Evolutionary conservation across 1,284 basidiomycete species (phyloP).

Genomic region (Leucoagaricus sp.): DNA sequence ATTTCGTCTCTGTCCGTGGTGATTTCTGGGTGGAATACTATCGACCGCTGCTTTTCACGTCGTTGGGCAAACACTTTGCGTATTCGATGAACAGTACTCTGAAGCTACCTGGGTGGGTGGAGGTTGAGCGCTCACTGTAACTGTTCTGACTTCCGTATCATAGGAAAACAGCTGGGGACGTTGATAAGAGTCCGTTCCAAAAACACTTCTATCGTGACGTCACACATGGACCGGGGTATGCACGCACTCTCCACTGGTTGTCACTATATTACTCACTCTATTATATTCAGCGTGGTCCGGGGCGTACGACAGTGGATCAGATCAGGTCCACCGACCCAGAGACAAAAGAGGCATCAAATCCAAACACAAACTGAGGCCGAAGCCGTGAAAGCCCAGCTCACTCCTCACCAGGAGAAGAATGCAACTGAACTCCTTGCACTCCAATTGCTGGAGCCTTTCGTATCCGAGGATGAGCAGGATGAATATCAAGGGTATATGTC

Average conservation of each 20-base stretch:
- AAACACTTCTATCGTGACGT: constrained; percentile 47
- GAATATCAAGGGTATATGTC: constrained; percentile 80
- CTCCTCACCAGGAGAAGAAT: constrained; percentile 46
- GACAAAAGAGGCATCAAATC: constrained; percentile 40
- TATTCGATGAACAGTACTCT: constrained; percentile 87
- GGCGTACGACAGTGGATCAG: constrained; percentile 75
- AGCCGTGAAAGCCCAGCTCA: constrained; percentile 29
- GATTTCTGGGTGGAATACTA: constrained; percentile 95
- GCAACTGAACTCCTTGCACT: constrained; percentile 67
- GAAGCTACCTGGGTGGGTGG: constrained; percentile 73
- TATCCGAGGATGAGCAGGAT: constrained; percentile 62
- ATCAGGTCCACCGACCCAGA: constrained; percentile 42
- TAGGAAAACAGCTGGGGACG: constrained; percentile 69
- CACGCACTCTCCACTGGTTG: background rate
- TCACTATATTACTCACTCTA: background rate
- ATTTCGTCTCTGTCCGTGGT: constrained; percentile 58
- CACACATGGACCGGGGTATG: constrained; percentile 45
- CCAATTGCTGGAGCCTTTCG: constrained; percentile 65
- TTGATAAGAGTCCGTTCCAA: constrained; percentile 74
- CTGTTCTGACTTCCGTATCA: constrained; percentile 3
- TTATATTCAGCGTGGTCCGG: constrained; percentile 58
- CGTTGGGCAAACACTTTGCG: constrained; percentile 81
- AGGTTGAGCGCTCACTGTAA: background rate
- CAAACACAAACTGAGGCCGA: constrained; percentile 33
- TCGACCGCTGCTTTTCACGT: constrained; percentile 81